These are phyloP conservation scores for Protomyces inundatus DNA, from an alignment of 1,139 yeast species.

Conservation along the genomic window DNA sequence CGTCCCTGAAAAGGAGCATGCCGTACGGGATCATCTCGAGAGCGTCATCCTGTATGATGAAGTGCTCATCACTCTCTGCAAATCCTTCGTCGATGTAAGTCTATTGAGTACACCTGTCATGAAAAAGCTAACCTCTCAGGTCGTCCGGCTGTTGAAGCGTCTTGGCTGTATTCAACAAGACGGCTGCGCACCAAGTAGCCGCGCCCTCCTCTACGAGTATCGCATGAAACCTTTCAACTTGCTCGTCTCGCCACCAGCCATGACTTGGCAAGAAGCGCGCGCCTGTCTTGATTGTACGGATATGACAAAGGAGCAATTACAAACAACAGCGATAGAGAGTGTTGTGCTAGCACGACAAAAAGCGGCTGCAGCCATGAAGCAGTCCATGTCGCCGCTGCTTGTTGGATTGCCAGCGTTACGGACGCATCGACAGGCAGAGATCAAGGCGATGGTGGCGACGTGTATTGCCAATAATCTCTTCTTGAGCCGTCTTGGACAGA, in stretches of 20 bases:
- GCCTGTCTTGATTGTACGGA: neutral
- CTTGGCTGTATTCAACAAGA: neutral
- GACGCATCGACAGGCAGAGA: neutral
- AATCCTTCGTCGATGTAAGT: neutral
- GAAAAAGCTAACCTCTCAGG: neutral
- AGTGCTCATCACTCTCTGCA: neutral
- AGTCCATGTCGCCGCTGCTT: neutral
- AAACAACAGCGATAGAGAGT: neutral
- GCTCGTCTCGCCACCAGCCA: slow-evolving; percentile 1
- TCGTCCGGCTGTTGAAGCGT: neutral
- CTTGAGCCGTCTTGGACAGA: neutral
- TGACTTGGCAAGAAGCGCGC: neutral
- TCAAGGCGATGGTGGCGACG: neutral
- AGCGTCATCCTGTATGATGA: neutral
- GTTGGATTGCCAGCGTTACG: neutral
- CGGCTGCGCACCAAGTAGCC: neutral
- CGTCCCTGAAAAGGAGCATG: neutral
- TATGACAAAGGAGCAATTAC: neutral
- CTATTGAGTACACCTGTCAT: neutral
- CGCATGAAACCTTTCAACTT: slow-evolving; percentile 9
- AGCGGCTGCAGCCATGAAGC: neutral
- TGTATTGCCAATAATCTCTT: neutral
- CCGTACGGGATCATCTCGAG: neutral
- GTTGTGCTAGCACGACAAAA: neutral
- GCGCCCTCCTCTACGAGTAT: neutral